A percentile compares a stretch with the other conserved stretches of the same genome.
These are phyloP conservation scores for Leucocoprinus birnbaumii DNA, from an alignment of 768 basidiomycete species.

Conservation along the genomic window DNA sequence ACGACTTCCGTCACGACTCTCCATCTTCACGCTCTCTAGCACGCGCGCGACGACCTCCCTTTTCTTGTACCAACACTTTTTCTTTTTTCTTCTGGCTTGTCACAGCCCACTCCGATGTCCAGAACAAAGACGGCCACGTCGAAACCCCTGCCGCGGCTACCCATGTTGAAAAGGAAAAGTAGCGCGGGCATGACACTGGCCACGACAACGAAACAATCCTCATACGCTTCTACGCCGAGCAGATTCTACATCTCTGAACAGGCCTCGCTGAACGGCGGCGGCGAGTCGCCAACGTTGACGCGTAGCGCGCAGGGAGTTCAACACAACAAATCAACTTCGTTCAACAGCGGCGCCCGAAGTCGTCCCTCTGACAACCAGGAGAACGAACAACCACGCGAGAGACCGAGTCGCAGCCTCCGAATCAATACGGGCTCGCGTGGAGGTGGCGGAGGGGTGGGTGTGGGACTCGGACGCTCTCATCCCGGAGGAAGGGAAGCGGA, in stretches of 20 bases:
- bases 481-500: background rate
- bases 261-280: background rate
- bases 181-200: background rate
- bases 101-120: background rate
- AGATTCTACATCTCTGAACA: conserved; percentile 6
- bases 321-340: background rate
- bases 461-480: background rate
- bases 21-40: background rate
- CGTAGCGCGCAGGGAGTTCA: background rate
- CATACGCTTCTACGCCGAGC: conserved; percentile 11
- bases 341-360: too few relatives aligned
- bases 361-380: background rate
- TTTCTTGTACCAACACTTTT: background rate
- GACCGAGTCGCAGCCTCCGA: background rate
- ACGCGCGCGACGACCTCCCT: background rate
- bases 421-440: background rate
- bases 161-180: background rate
- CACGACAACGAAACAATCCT: background rate
- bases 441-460: background rate
- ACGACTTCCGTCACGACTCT: background rate
- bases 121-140: conserved; percentile 1
- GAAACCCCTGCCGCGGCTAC: conserved; percentile 3
- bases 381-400: background rate
- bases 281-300: background rate
- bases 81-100: background rate